Evolutionary conservation across 2,329 filamentous ascomycete species (phyloP), one percentile per base, ranked within the genome.

Genomic region (Diplodia scrobiculata): DNA sequence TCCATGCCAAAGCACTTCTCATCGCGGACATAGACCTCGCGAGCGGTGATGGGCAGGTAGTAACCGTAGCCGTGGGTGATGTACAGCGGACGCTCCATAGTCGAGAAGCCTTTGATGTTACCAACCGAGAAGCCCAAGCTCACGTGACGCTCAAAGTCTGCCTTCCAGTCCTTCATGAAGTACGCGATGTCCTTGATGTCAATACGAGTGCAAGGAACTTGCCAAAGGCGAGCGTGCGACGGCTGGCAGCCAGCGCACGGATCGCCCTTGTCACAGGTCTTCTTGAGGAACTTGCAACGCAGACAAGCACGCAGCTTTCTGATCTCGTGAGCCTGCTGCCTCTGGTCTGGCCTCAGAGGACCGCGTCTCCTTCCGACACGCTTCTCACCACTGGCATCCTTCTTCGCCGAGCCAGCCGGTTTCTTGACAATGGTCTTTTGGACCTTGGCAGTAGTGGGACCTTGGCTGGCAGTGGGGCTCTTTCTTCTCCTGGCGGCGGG

Each of bases 101-200:
- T 81, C 17, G 86, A 86, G 77, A 88, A 89, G 36, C 93, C 93
- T 82, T 96, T 97, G 81, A 97, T 95, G 75, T 97, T 97, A 79
- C 90, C 93, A 58, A 97, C 90, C 1, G 92, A 96, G 76, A 97
- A 92, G 65, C 91, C 91, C 67, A 91, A 87, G 69, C 87, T 90
- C 71, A 95, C 86, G 76, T 97, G 93, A 72, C 92, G 89, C 80
- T 97, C 92, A 73, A 95, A 97, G 78, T 98, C 94, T 52, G 92
- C 93, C 58, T 94, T 96, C 93, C 93, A 98, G 79, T 97, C 94
- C 84, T 97, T 97, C 91, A 97, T 95, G 83, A 98, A 98, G 79
- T 96, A 97, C 51, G 88, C 91, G 73, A 98, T 96, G 74, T 98
- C 94, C 85, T 97, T 97, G 84, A 98, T 98, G 78, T 97, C 94